Evolutionary conservation across 1,284 basidiomycete genomes (phyloP), one percentile per base, ranked within the genome.

Genomic region (Rhodotorula sp.): DNA sequence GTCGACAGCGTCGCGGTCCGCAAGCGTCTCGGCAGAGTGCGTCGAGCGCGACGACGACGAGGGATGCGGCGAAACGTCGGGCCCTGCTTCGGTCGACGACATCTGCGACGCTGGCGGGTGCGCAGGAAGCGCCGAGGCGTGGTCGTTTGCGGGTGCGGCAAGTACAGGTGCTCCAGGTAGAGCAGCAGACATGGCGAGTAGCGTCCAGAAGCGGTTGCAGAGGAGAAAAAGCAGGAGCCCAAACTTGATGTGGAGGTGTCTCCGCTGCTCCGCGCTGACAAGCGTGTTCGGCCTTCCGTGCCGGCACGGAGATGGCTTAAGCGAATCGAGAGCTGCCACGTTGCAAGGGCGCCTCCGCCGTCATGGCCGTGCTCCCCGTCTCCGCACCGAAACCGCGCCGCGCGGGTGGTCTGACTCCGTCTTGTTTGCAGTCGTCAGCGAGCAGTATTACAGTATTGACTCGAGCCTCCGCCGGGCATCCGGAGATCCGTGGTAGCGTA

Each of bases 161-260:
- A 57, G 41, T 17, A 50, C 51, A 15, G 67, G 67, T 12, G 60
- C 58, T 21, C 67, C 67, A 10, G 67, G 58, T 25, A 56, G 54
- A 9, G 22, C 15, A 27, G 55, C 55, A 32, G 54, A n/a, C 63
- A 57, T 64, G 13, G 55, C 44, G 22, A 29, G 22, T 13, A 29
- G 15, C 21, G 22, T 12, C 29, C 9, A 36, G 41, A 12, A 25
- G 22, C 3, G 29, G 27, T 8, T 56, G 62, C 51, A 27, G 41
- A 53, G 17, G 32, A 46, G 62, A 32, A 19, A 32, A 46, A 39
- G 41, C 27, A 17, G 29, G 53, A 58, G 56, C 39, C 27, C 25
- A 50, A 13, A n/a, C 48, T 15, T 8, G 10, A 50, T 44, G 44
- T 44, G 44, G 44, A 44, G 44, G n/a, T n/a, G n/a, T n/a, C n/a